Percentiles rank a stretch among this genome's conserved stretches.
phyloP scores from a whole-genome alignment of 2,329 filamentous ascomycete species.

The Diaporthe sp. region DNA sequence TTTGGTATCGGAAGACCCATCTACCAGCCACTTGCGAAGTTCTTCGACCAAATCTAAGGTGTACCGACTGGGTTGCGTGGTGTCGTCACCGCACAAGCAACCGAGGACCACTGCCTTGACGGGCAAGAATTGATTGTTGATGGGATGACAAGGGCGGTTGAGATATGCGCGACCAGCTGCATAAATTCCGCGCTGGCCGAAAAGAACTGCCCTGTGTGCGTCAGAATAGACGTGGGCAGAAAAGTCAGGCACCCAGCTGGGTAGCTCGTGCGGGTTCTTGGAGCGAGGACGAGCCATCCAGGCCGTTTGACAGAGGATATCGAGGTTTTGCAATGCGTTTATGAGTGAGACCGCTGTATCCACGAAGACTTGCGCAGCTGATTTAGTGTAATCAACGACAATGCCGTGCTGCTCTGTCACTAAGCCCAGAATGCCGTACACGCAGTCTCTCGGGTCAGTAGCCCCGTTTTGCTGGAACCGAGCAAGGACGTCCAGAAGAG shows the following conservation, averaged over 20 bases:
- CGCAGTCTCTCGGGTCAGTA: constrained; percentile 41
- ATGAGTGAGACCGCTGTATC: constrained; percentile 31
- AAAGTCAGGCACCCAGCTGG: not conserved
- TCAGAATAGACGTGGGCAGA: not conserved
- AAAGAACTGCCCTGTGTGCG: not conserved
- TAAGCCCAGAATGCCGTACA: constrained; percentile 40
- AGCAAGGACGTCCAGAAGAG: constrained; percentile 41
- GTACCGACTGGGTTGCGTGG: not conserved
- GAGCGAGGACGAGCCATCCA: constrained; percentile 21
- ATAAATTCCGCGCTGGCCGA: not conserved
- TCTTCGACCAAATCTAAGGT: not conserved
- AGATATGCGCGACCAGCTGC: not conserved
- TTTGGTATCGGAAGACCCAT: too few relatives aligned
- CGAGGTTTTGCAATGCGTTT: constrained; percentile 39
- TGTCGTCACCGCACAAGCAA: not conserved
- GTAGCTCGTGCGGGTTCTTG: not conserved
- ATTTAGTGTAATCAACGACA: constrained; percentile 41
- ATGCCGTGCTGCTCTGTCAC: constrained; percentile 33
- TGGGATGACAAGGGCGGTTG: not conserved
- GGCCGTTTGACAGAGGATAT: constrained; percentile 42
- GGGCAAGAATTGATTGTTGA: not conserved
- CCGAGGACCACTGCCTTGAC: not conserved
- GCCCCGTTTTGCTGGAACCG: constrained; percentile 36
- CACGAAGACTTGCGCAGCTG: constrained; percentile 28
- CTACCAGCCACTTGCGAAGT: not conserved